Evolutionary conservation across 371 early-diverging fungal species (phyloP).

Genomic region (Mortierella sp.): DNA sequence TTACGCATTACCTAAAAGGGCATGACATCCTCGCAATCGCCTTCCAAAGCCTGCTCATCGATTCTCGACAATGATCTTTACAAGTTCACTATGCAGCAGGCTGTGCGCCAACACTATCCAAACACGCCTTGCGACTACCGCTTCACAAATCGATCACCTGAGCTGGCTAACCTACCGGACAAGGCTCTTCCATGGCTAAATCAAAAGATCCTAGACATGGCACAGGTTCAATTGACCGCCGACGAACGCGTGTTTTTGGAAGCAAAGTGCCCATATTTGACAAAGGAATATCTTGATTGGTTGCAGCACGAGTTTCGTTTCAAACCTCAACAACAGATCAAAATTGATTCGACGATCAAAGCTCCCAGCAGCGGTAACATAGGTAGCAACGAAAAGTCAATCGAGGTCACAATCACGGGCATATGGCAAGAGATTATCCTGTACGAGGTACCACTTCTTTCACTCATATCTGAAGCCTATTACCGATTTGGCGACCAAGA

Average conservation of each 20-base stretch:
- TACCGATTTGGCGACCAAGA: conserved; percentile 77
- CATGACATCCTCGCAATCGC: neutral
- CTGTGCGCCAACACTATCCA: conserved; percentile 80
- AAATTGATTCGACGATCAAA: conserved; percentile 57
- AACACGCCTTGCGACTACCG: conserved; percentile 71
- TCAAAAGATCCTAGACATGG: conserved; percentile 42
- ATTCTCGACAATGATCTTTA: conserved; percentile 85
- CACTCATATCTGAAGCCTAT: conserved; percentile 79
- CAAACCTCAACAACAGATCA: conserved; percentile 70
- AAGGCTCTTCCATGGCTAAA: conserved; percentile 30
- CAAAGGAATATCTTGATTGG: conserved; percentile 69
- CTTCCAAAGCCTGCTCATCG: conserved; percentile 44
- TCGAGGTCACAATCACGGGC: conserved; percentile 69
- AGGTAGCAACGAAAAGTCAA: conserved; percentile 1
- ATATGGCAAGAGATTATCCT: conserved; percentile 81
- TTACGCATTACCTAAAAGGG: neutral
- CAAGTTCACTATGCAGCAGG: conserved; percentile 88
- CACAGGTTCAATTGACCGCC: conserved; percentile 57
- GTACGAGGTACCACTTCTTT: conserved; percentile 81
- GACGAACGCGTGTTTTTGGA: conserved; percentile 70
- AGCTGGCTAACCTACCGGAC: conserved; percentile 21
- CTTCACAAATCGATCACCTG: conserved; percentile 73
- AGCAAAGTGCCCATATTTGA: conserved; percentile 62
- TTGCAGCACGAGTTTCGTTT: conserved; percentile 67
- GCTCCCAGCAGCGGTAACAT: conserved; percentile 1